Percentiles rank a stretch among this genome's conserved stretches.
These are phyloP conservation scores for Phytophthora sansomeana DNA, from an alignment of 352 stramenopile species.

Conservation along the genomic window DNA sequence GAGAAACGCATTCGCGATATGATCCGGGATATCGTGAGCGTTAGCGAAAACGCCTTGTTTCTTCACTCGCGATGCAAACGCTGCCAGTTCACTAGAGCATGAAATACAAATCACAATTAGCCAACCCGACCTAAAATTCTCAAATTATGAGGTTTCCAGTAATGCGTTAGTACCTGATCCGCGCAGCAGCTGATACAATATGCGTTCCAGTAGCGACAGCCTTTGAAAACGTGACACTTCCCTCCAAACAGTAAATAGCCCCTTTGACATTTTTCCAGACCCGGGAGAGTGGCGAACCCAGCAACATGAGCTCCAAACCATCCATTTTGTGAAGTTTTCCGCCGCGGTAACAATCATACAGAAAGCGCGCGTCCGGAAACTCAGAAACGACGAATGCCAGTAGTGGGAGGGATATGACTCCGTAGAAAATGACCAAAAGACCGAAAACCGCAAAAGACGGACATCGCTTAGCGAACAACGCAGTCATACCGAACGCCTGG, in stretches of 20 bases:
- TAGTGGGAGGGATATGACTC: constrained; percentile 60
- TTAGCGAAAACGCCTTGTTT: constrained; percentile 59
- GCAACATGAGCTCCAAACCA: constrained; percentile 72
- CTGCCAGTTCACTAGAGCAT: constrained; percentile 42
- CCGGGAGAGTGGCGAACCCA: constrained; percentile 68
- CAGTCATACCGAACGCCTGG: constrained; percentile 44
- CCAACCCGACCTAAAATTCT: background rate
- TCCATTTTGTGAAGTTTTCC: constrained; percentile 62
- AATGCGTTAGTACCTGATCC: constrained; percentile 44
- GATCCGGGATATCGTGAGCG: constrained; percentile 67
- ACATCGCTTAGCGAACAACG: constrained; percentile 71
- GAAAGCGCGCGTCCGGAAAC: constrained; percentile 35
- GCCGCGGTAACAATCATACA: constrained; percentile 41
- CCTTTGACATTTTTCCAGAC: constrained; percentile 84
- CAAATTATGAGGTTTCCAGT: background rate
- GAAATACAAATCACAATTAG: constrained; percentile 9
- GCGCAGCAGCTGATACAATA: constrained; percentile 58
- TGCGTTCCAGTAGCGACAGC: constrained; percentile 65
- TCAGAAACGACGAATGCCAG: constrained; percentile 69
- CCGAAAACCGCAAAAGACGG: constrained; percentile 62
- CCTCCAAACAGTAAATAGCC: constrained; percentile 76
- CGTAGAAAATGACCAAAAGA: constrained; percentile 61
- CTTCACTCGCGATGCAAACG: constrained; percentile 57
- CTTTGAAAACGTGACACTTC: constrained; percentile 65
- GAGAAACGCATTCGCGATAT: constrained; percentile 59